A percentile compares a stretch with the other conserved stretches of the same genome.
Conservation (phyloP, 495 filamentous ascomycete species). For the Tuber indicum region DNA sequence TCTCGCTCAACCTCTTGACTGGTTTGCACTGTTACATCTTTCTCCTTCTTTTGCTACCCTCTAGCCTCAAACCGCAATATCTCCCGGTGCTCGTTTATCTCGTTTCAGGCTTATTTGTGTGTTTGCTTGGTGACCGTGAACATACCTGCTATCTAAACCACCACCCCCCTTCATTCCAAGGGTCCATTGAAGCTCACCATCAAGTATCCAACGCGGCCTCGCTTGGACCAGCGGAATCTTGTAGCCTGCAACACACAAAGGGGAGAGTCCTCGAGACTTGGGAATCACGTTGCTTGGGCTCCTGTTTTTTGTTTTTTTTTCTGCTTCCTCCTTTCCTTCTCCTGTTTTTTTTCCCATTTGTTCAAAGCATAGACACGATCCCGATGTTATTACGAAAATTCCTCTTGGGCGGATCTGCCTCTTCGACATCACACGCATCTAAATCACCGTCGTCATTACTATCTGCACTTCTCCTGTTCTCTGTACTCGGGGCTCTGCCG, state of each 20-base stretch:
- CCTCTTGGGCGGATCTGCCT: constrained; percentile 24
- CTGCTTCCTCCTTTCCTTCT: not conserved
- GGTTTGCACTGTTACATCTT: constrained; percentile 6
- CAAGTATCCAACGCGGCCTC: constrained; percentile 6
- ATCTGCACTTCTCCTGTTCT: constrained; percentile 36
- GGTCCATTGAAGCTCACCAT: constrained; percentile 8
- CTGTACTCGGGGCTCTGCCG: constrained; percentile 41
- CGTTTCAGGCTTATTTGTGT: constrained; percentile 9
- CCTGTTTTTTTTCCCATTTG: constrained; percentile 18
- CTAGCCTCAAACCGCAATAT: not conserved
- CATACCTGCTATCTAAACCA: not conserved
- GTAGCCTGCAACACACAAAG: constrained; percentile 5
- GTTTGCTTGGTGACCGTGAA: constrained; percentile 16
- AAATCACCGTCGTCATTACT: constrained; percentile 31
- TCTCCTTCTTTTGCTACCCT: constrained; percentile 5
- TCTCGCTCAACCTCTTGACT: constrained; percentile 28
- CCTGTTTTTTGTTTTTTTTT: constrained; percentile 3
- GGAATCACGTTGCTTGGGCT: constrained; percentile 5
- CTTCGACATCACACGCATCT: constrained; percentile 13
- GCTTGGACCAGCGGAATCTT: constrained; percentile 17
- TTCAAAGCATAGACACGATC: constrained; percentile 33
- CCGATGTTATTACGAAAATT: constrained; percentile 41
- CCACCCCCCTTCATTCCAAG: constrained; percentile 23
- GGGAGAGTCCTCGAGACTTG: not conserved
- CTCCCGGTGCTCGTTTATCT: constrained; percentile 5